A percentile compares a stretch with the other conserved stretches of the same genome.
Evolutionary conservation across 2,329 filamentous ascomycete species (phyloP).

Genomic region (Apiospora koreana): DNA sequence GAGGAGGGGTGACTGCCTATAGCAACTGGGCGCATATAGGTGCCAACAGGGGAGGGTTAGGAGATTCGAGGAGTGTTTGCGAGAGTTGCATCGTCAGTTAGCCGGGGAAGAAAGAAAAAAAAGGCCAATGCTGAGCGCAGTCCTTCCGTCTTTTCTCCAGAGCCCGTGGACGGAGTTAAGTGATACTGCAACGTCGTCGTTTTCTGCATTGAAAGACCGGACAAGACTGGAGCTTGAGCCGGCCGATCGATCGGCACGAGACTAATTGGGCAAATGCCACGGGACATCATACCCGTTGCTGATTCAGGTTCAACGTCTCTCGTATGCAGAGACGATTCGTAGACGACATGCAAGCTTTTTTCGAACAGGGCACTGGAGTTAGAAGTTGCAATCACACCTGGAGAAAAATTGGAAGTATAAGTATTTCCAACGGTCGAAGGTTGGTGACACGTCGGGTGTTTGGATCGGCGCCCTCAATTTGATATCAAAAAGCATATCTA

Average conservation of each 20-base stretch:
- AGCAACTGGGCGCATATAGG: neutral
- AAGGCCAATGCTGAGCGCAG: neutral
- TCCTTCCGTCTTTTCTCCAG: neutral
- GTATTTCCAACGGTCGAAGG: neutral
- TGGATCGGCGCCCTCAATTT: neutral
- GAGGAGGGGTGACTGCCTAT: neutral
- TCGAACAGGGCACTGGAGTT: neutral
- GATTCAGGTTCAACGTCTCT: neutral
- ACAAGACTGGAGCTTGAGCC: conserved; percentile 6
- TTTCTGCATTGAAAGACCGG: neutral
- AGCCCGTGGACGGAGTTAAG: neutral
- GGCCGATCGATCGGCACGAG: conserved; percentile 2
- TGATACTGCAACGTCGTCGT: neutral
- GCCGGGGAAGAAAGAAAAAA: neutral
- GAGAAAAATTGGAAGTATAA: neutral
- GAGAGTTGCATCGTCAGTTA: neutral
- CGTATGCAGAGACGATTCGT: neutral
- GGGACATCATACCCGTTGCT: neutral
- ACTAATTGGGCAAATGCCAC: neutral
- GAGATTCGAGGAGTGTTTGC: conserved; percentile 2
- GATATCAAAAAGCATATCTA: neutral
- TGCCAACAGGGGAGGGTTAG: neutral
- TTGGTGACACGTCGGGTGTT: conserved; percentile 3
- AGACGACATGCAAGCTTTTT: neutral
- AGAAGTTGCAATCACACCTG: neutral